Evolutionary conservation across 192 early-diverging fungal species (phyloP).

Genomic region (Linnemannia schmuckeri): DNA sequence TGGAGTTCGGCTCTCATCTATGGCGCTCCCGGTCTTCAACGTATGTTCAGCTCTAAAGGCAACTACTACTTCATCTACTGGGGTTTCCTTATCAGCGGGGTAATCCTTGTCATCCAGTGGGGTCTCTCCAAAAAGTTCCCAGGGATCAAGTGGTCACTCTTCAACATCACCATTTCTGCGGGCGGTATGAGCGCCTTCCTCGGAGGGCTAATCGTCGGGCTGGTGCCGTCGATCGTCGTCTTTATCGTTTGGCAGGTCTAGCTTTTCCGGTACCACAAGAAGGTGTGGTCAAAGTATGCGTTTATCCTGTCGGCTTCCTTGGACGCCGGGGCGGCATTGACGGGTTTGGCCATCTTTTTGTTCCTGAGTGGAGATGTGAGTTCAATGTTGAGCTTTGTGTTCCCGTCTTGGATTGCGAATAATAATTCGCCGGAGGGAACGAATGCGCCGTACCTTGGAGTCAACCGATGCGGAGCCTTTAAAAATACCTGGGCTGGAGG

Average conservation of each 20-base stretch:
- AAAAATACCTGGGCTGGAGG: not conserved
- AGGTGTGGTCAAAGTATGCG: constrained; percentile 72
- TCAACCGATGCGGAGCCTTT: constrained; percentile 9
- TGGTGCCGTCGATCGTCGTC: not conserved
- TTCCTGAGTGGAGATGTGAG: constrained; percentile 55
- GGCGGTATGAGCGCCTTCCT: constrained; percentile 58
- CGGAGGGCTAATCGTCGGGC: constrained; percentile 56
- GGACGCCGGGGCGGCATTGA: constrained; percentile 65
- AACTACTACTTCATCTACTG: constrained; percentile 48
- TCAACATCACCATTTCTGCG: constrained; percentile 67
- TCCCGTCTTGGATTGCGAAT: constrained; percentile 21
- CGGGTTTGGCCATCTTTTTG: constrained; percentile 58
- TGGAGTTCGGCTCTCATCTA: constrained; percentile 74
- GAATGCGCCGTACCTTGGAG: constrained; percentile 14
- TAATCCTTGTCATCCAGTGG: constrained; percentile 67
- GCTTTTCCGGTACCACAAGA: constrained; percentile 57
- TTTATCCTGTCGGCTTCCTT: constrained; percentile 72
- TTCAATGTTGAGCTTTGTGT: not conserved
- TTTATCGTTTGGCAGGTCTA: constrained; percentile 62
- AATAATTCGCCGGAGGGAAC: constrained; percentile 3
- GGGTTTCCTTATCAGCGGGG: constrained; percentile 58
- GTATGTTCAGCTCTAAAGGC: constrained; percentile 64
- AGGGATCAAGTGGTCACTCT: constrained; percentile 35
- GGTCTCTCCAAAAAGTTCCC: constrained; percentile 64
- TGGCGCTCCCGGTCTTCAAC: constrained; percentile 74